Evolutionary conservation across 768 basidiomycete species (phyloP), one percentile per base, ranked within the genome.

Genomic region (Leccinellum luteum): DNA sequence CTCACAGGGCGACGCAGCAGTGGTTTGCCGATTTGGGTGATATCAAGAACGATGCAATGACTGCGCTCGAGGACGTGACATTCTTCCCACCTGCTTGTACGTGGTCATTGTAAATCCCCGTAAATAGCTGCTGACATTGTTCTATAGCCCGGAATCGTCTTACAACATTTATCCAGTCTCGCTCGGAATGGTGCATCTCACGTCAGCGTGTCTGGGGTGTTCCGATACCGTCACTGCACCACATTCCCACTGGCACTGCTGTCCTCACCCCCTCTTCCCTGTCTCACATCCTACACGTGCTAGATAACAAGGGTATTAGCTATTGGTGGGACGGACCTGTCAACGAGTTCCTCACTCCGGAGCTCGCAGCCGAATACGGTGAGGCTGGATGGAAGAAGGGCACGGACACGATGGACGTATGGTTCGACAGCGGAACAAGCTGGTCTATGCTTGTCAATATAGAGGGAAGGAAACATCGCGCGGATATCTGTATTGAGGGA

Each of bases 131-230:
- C 25, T 52, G 48, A 48, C 32, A 21, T 28, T 34, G 53, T 50
- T 54, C 27, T 44, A 6, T 60, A 97, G 95, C 94, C 3, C 86
- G 88, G 9, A 89, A 87, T 48, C 87, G 94, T n/a, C 84, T 99
- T 10, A 87, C 92, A 61, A 79, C 94, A 0, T 96, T 93, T 70
- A 80, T 98, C 52, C 82, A 78, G 2, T 89, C 88, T 1, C 91
- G 96, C 12, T 93, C 94, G 0, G 96, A 99, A 75, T 99, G 96
- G 96, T 99, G 96, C 67, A 98, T 99, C 55, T 98, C 96, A 41
- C 88, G 96, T 6, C 96, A 99, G 68, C 88, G 96, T 30, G 89
- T 90, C 19, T 99, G 96, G 96, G 96, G 96, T 19, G 92, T 97
- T 1, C 96, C 96, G 5, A 98, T 99, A 58, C 96, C 95, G 3